These are phyloP conservation scores for Thyridium curvatum DNA, from an alignment of 2,329 filamentous ascomycete genomes.

Conservation along the genomic window DNA sequence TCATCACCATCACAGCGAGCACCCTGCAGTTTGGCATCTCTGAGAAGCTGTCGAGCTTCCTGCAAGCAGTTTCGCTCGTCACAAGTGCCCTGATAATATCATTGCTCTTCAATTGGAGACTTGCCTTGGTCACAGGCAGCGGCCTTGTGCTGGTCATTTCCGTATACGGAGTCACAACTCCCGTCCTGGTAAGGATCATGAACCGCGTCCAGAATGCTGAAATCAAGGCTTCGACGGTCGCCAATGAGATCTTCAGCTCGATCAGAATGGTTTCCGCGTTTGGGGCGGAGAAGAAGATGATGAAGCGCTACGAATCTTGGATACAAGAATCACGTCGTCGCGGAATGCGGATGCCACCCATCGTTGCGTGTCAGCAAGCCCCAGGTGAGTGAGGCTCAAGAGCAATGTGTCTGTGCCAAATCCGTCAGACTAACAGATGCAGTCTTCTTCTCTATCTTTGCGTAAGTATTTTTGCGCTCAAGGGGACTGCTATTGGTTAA, in stretches of 20 bases:
- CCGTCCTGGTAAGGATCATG: conserved; percentile 47
- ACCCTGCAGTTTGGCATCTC: conserved; percentile 56
- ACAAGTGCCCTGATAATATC: conserved; percentile 46
- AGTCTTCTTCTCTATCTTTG: conserved; percentile 23
- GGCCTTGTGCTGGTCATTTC: conserved; percentile 48
- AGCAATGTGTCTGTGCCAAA: not conserved
- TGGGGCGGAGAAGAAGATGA: conserved; percentile 50
- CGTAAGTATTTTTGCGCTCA: conserved; percentile 13
- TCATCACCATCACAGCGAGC: conserved; percentile 59
- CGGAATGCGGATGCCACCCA: conserved; percentile 18
- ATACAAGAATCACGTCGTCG: conserved; percentile 41
- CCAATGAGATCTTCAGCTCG: conserved; percentile 52
- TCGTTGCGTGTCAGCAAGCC: conserved; percentile 20
- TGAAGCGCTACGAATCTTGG: conserved; percentile 44
- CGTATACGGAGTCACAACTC: conserved; percentile 41
- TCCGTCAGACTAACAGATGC: not conserved
- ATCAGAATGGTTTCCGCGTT: conserved; percentile 57
- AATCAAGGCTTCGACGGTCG: conserved; percentile 49
- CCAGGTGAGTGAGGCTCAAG: conserved; percentile 11
- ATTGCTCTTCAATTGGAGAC: conserved; percentile 49
- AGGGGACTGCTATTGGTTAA: conserved; percentile 41
- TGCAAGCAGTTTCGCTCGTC: conserved; percentile 49
- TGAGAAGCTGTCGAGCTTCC: conserved; percentile 50
- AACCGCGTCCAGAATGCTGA: conserved; percentile 40
- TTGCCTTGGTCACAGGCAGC: conserved; percentile 52